Percentiles rank a stretch among this genome's conserved stretches.
phyloP scores from a whole-genome alignment of 345 rosid genomes.

The Lepidium aucheri region DNA sequence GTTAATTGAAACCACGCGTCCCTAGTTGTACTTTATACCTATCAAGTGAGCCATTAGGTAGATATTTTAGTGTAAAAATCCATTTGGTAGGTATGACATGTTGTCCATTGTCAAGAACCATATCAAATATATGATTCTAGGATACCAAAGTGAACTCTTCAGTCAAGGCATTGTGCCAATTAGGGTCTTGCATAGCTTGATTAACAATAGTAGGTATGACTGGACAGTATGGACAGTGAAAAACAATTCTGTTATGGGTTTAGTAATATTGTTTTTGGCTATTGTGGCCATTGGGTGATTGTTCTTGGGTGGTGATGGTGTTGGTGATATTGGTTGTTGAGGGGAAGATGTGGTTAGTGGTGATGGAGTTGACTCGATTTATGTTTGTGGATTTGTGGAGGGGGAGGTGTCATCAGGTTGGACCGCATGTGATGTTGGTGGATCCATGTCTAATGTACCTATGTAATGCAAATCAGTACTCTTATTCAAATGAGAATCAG shows the following conservation, averaged over 20 bases:
- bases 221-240: too few relatives aligned
- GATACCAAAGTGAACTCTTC: not conserved
- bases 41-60: not conserved
- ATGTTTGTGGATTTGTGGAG: too few relatives aligned
- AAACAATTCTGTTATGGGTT: not conserved
- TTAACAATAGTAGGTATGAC: not conserved
- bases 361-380: too few relatives aligned
- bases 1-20: not conserved
- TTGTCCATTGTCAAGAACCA: not conserved
- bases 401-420: too few relatives aligned
- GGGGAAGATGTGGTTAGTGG: too few relatives aligned
- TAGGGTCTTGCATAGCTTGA: not conserved
- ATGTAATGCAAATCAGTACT: too few relatives aligned
- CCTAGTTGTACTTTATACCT: not conserved
- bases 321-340: too few relatives aligned
- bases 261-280: not conserved
- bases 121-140: not conserved
- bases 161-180: not conserved
- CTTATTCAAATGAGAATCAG: too few relatives aligned
- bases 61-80: not conserved
- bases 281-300: too few relatives aligned
- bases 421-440: too few relatives aligned
- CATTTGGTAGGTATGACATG: not conserved
- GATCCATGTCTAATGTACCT: too few relatives aligned
- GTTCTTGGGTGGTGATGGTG: too few relatives aligned